Evolutionary conservation across 1,284 basidiomycete genomes (phyloP).

Genomic region (Cryptococcus sp.): DNA sequence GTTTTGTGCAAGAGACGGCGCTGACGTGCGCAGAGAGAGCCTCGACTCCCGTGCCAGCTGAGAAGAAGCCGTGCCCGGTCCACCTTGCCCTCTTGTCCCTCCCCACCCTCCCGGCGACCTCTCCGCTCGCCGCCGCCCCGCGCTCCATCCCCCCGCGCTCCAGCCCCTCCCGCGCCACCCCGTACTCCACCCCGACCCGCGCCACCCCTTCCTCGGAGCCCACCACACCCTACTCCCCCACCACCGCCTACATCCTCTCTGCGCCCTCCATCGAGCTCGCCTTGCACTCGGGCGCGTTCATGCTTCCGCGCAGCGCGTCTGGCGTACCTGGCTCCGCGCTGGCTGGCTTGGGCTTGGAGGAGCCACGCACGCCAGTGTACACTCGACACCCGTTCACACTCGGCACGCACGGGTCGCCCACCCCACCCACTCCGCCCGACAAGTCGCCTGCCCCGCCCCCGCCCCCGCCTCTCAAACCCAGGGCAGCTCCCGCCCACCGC

Average conservation of each 20-base stretch:
- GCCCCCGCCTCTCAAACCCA: not conserved
- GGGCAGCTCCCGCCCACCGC: not conserved
- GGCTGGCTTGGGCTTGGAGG: not conserved
- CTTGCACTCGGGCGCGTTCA: slow-evolving; percentile 8
- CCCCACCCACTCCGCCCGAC: not conserved
- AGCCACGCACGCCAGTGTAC: not conserved
- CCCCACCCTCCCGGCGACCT: not conserved
- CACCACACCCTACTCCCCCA: slow-evolving; percentile 22
- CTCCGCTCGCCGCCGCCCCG: not conserved
- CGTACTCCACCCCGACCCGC: slow-evolving; percentile 5
- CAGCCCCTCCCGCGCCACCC: not conserved
- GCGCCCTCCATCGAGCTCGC: slow-evolving; percentile 6
- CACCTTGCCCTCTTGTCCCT: not conserved
- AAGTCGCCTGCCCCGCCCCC: not conserved
- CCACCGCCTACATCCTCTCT: slow-evolving; percentile 23
- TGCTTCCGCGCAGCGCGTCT: not conserved
- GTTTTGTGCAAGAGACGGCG: not conserved
- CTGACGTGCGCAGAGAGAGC: not conserved
- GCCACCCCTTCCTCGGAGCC: slow-evolving; percentile 1
- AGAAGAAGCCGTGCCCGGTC: not conserved
- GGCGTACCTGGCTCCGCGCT: not conserved
- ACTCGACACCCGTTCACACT: slow-evolving; percentile 12
- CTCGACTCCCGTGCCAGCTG: not conserved
- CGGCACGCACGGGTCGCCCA: slow-evolving; percentile 7
- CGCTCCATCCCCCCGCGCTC: slow-evolving; percentile 6